Conservation (phyloP, 805 yeast genomes). For the Nakazawaea wickerhamii region DNA sequence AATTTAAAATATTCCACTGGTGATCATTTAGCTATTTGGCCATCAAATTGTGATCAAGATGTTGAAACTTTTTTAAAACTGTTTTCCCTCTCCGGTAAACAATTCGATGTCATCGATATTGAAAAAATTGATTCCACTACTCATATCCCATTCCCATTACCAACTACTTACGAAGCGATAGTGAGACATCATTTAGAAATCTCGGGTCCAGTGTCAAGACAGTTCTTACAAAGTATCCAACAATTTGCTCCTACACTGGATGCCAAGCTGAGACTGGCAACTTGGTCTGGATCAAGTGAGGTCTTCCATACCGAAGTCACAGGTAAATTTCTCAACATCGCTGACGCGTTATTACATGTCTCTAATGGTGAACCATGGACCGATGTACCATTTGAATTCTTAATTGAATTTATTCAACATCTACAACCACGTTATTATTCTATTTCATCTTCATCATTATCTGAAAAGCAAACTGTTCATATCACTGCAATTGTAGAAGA, state of each 20-base stretch:
- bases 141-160: constrained; percentile 53
- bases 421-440: constrained; percentile 95
- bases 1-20: constrained; percentile 88
- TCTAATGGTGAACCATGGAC: constrained; percentile 69
- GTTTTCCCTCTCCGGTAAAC: constrained; percentile 51
- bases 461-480: constrained; percentile 70
- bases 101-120: constrained; percentile 54
- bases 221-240: constrained; percentile 63
- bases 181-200: constrained; percentile 86
- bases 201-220: constrained; percentile 91
- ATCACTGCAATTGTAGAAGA: constrained; percentile 92
- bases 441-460: constrained; percentile 81
- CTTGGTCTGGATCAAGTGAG: constrained; percentile 63
- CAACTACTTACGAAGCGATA: constrained; percentile 85
- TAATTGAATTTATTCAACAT: constrained; percentile 75
- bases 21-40: constrained; percentile 94
- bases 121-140: constrained; percentile 68
- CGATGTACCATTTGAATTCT: constrained; percentile 74
- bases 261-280: constrained; percentile 41
- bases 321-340: constrained; percentile 57
- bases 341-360: constrained; percentile 62
- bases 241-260: constrained; percentile 75
- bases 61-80: constrained; percentile 60
- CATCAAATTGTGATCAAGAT: constrained; percentile 77
- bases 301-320: constrained; percentile 63